Base-by-base conservation (phyloP, 441 rosid species). In the Arabidopsis lyrata region DNA sequence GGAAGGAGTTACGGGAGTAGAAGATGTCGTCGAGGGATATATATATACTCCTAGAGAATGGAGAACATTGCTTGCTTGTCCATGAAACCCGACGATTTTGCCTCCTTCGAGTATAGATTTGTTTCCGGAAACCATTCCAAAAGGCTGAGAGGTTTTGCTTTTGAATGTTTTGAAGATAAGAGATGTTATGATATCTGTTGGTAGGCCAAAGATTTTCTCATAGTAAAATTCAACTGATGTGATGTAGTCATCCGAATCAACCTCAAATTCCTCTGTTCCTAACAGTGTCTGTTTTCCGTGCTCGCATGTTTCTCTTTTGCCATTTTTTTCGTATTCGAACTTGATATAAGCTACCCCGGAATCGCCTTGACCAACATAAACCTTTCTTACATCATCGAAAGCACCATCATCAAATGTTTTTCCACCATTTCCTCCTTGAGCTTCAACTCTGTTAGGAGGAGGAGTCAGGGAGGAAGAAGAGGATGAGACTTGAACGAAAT, bases 401-500 rank as follows among this genome's bases (percentile, higher is more conserved):
- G 24, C 52, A 47, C 52, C 52, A 47, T 47, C 52, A 1, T 47
- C 52, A 1, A 29, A 65, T 48, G 27, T 1, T 16, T 3, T 11
- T 52, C 61, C 61, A 3, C 22, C 20, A 1, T 16, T 22, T 4
- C 70, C 70, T 4, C 70, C 70, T 49, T 34, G 48, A 20, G 59
- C 45, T 35, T 27, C 69, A 0, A 63, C 32, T 45, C 22, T 34
- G 41, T 20, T 39, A 5, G 24, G 24, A 22, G 71, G 22, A 1
- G 57, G 55, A 29, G 47, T 63, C 14, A 47, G 24, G 24, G 24
- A 39, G n/a, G 68, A 5, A 27, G 70, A 13, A 9, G 70, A 15
- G 9, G 61, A 3, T 31, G 60, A 14, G 18, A 45, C 27, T 2
- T 62, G 73, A 27, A 29, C 57, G 24, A 75, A 52, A 22, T 75